Evolutionary conservation across 257 asterid genomes (phyloP).

Genomic region (Pogostemon cablin): DNA sequence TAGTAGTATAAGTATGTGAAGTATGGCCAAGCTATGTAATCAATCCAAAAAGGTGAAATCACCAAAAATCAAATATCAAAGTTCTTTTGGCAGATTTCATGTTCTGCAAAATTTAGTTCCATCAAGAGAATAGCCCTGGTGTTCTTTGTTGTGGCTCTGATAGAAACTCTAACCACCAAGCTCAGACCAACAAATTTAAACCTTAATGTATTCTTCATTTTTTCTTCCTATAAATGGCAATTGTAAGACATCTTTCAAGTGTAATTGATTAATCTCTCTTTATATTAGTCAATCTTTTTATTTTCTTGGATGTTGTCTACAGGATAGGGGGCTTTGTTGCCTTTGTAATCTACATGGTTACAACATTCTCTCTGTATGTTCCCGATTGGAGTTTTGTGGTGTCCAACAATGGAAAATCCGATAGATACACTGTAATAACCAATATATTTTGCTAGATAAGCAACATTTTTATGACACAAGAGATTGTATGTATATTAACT

Average conservation of each 20-base stretch:
- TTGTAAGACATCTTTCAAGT: conserved; percentile 45
- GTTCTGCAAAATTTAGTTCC: no score
- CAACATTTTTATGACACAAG: not conserved
- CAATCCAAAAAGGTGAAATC: no score
- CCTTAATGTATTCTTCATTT: conserved; percentile 60
- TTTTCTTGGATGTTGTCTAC: not conserved
- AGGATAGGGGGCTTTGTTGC: conserved; percentile 80
- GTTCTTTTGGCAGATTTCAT: no score
- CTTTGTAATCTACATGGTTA: conserved; percentile 64
- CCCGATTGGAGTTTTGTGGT: conserved; percentile 79
- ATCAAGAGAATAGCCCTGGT: conserved; percentile 88
- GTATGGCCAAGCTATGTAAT: no score
- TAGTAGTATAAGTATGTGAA: no score
- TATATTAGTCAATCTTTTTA: not conserved
- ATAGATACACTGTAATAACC: conserved; percentile 51
- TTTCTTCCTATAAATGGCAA: conserved; percentile 84
- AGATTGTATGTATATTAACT: not conserved
- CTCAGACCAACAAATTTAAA: conserved; percentile 56
- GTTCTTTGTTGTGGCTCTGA: conserved; percentile 69
- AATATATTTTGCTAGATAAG: no score
- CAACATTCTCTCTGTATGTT: conserved; percentile 63
- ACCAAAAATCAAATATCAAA: no score
- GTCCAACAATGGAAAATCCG: conserved; percentile 25
- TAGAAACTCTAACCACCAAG: conserved; percentile 73
- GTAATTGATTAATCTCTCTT: not conserved